Percentiles rank a stretch among this genome's conserved stretches.
Evolutionary conservation across 257 asterid genomes (phyloP).

Genomic region (Solanum arcanum): DNA sequence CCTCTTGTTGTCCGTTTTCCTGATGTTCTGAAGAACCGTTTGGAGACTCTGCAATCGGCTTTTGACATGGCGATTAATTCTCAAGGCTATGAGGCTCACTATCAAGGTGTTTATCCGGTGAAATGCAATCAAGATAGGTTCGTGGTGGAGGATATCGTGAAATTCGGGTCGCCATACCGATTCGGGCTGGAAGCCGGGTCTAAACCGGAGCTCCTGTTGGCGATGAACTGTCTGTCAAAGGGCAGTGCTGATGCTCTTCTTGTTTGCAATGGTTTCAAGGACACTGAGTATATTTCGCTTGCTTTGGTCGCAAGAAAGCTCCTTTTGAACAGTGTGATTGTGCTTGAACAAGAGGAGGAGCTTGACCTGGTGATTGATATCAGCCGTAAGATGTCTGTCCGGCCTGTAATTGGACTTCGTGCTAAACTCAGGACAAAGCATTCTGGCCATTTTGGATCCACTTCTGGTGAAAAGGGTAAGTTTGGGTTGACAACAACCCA

Average conservation of each 20-base stretch:
- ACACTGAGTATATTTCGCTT: constrained; percentile 71
- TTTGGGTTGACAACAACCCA: constrained; percentile 81
- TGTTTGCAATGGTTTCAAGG: constrained; percentile 92
- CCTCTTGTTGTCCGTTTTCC: constrained; percentile 83
- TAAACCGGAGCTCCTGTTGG: constrained; percentile 90
- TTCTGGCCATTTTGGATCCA: constrained; percentile 90
- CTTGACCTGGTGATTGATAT: constrained; percentile 62
- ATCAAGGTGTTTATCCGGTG: constrained; percentile 95
- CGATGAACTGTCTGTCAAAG: constrained; percentile 80
- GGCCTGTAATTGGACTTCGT: constrained; percentile 80
- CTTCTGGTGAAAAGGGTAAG: constrained; percentile 96
- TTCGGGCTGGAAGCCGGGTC: constrained; percentile 98
- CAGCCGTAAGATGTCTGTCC: constrained; percentile 52
- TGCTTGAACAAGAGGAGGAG: constrained; percentile 94
- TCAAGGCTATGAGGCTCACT: constrained; percentile 57
- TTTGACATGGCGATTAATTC: constrained; percentile 57
- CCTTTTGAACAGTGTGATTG: constrained; percentile 69
- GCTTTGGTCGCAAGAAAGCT: constrained; percentile 72
- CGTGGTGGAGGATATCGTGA: constrained; percentile 92
- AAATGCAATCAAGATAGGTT: constrained; percentile 89
- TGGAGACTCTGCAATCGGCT: constrained; percentile 63
- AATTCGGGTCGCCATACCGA: constrained; percentile 61
- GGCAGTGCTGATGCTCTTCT: constrained; percentile 75
- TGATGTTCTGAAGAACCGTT: constrained; percentile 69
- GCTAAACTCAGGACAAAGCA: constrained; percentile 94